Evolutionary conservation across 306 rosid species (phyloP).

Genomic region (Fagus crenata): DNA sequence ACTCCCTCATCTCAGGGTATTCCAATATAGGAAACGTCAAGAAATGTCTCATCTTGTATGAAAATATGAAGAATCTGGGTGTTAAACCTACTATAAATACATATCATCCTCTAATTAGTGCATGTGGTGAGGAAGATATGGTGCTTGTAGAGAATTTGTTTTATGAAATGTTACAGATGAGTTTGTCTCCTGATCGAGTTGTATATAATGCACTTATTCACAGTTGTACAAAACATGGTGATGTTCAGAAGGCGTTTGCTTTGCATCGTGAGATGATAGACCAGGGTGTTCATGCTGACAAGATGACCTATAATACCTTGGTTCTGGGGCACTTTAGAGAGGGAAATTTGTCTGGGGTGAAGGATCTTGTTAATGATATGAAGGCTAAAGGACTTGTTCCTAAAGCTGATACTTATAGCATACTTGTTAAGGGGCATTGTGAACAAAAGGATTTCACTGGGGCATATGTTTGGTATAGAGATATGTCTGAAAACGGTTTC

Average conservation of each 20-base stretch:
- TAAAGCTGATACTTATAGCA: conserved; percentile 64
- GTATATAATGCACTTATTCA: conserved; percentile 60
- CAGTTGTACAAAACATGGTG: conserved; percentile 53
- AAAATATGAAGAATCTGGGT: conserved; percentile 54
- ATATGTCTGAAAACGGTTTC: conserved; percentile 54
- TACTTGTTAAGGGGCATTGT: conserved; percentile 72
- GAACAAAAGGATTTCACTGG: conserved; percentile 57
- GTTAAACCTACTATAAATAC: conserved; percentile 65
- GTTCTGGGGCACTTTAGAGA: conserved; percentile 62
- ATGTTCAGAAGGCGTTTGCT: conserved; percentile 52
- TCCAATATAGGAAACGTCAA: conserved; percentile 46
- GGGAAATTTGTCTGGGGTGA: conserved; percentile 48
- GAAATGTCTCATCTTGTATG: conserved; percentile 62
- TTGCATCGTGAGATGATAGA: conserved; percentile 56
- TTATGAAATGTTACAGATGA: conserved; percentile 54
- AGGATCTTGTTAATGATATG: conserved; percentile 59
- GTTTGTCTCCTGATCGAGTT: conserved; percentile 61
- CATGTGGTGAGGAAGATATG: conserved; percentile 50
- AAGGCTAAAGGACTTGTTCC: conserved; percentile 66
- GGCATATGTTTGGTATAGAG: conserved; percentile 70
- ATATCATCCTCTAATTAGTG: conserved; percentile 62
- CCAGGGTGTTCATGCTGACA: conserved; percentile 55
- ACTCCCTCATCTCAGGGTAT: conserved; percentile 75
- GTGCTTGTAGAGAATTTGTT: conserved; percentile 51
- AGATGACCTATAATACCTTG: conserved; percentile 75